These are phyloP conservation scores for Neoboletus magnificus DNA, from an alignment of 768 basidiomycete genomes.

Conservation along the genomic window DNA sequence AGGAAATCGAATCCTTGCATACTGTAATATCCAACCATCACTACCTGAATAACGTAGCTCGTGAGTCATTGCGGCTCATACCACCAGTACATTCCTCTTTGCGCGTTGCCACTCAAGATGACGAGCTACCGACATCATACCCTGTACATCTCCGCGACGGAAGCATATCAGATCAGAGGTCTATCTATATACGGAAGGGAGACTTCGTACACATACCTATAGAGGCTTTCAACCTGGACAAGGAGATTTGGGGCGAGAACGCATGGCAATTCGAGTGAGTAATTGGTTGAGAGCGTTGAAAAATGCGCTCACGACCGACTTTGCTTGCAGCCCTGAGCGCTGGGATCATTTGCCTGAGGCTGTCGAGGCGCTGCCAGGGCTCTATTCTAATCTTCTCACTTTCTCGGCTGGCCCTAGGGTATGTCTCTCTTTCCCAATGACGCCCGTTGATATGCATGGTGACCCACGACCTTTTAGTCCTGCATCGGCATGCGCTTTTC, in stretches of 20 bases:
- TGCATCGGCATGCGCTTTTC: slow-evolving; percentile 84
- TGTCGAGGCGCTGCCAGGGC: slow-evolving; percentile 63
- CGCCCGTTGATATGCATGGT: not conserved
- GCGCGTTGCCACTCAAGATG: slow-evolving; percentile 73
- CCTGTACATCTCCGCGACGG: slow-evolving; percentile 56
- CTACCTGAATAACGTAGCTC: slow-evolving; percentile 70
- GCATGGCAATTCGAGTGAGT: slow-evolving; percentile 80
- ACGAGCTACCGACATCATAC: slow-evolving; percentile 68
- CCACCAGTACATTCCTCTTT: slow-evolving; percentile 82
- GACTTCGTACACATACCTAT: slow-evolving; percentile 75
- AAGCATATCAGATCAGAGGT: slow-evolving; percentile 37
- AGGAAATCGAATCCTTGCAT: slow-evolving; percentile 64
- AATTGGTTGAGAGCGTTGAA: not conserved
- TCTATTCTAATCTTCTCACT: slow-evolving; percentile 66
- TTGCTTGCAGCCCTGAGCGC: slow-evolving; percentile 60
- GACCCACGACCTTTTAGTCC: slow-evolving; percentile 44
- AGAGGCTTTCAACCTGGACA: slow-evolving; percentile 78
- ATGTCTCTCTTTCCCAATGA: slow-evolving; percentile 26
- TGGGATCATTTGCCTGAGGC: slow-evolving; percentile 76
- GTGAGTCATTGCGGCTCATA: slow-evolving; percentile 73
- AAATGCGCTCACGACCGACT: slow-evolving; percentile 1
- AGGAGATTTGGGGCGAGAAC: slow-evolving; percentile 73
- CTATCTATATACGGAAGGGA: slow-evolving; percentile 59
- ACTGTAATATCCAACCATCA: slow-evolving; percentile 56
- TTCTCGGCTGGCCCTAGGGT: slow-evolving; percentile 84